Evolutionary conservation across 192 early-diverging fungal species (phyloP).

Genomic region (Oehlia diaphana): DNA sequence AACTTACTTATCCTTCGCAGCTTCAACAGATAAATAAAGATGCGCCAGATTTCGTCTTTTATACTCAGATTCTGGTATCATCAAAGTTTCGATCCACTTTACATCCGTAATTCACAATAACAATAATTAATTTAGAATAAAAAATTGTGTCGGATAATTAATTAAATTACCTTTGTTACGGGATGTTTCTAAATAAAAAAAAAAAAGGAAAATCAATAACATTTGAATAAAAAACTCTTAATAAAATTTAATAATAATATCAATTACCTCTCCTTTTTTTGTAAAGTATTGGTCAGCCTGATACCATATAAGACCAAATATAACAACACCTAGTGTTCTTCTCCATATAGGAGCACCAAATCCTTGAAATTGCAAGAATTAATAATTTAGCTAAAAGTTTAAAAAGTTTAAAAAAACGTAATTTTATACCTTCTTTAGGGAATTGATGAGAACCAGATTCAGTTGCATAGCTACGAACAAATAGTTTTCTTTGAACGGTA

Average conservation of each 20-base stretch:
- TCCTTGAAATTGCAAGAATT: neutral
- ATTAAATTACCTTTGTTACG: constrained; percentile 1
- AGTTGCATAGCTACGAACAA: neutral
- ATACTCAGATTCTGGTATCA: constrained; percentile 10
- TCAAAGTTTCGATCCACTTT: constrained; percentile 8
- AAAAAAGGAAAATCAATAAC: neutral
- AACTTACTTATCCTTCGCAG: neutral
- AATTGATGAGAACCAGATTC: neutral
- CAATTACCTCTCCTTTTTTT: constrained; percentile 4
- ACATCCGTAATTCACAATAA: too few species aligned
- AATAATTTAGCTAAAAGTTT: neutral
- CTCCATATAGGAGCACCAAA: neutral
- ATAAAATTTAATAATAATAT: neutral
- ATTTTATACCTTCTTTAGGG: neutral
- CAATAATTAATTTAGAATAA: neutral
- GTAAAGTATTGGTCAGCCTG: constrained; percentile 1
- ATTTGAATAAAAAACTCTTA: too few species aligned
- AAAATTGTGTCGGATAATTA: neutral
- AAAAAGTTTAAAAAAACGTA: neutral
- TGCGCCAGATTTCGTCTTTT: neutral
- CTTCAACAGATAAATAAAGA: neutral
- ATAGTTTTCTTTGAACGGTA: neutral
- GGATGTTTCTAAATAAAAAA: constrained; percentile 6
- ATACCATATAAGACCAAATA: neutral
- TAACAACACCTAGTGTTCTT: neutral